These are phyloP conservation scores for Nakazawaea pomicola DNA, from an alignment of 805 yeast species.

Conservation along the genomic window DNA sequence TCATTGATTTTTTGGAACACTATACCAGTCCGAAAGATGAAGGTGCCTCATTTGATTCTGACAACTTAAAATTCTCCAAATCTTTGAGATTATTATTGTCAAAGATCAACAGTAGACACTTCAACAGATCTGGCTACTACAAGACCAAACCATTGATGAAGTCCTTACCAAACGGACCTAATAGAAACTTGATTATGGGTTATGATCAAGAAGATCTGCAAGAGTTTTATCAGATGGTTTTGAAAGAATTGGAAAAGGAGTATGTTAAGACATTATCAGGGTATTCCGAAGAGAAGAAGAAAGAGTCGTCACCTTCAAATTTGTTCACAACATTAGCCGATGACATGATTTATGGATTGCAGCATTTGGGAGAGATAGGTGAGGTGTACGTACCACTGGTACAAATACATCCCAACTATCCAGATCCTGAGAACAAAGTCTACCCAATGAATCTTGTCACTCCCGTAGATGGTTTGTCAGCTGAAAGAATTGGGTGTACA, in stretches of 20 bases:
- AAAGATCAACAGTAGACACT: slow-evolving; percentile 52
- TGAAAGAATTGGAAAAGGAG: slow-evolving; percentile 63
- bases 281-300: slow-evolving; percentile 18
- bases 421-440: slow-evolving; percentile 36
- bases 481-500: slow-evolving; percentile 87
- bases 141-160: slow-evolving; percentile 56
- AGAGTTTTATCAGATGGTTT: slow-evolving; percentile 82
- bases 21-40: slow-evolving; percentile 21
- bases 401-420: slow-evolving; percentile 70
- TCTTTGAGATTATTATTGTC: slow-evolving; percentile 48
- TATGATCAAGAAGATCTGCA: slow-evolving; percentile 96
- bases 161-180: slow-evolving; percentile 68
- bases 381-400: slow-evolving; percentile 65
- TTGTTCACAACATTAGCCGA: slow-evolving; percentile 17
- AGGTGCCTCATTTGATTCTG: slow-evolving; percentile 16
- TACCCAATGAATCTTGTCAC: slow-evolving; percentile 60
- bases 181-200: slow-evolving; percentile 70
- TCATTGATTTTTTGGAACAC: slow-evolving; percentile 50
- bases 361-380: slow-evolving; percentile 54
- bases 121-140: slow-evolving; percentile 51
- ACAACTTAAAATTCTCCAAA: slow-evolving; percentile 39
- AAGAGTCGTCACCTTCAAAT: slow-evolving; percentile 5
- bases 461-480: slow-evolving; percentile 87
- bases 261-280: slow-evolving; percentile 28
- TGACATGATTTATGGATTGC: slow-evolving; percentile 31